Evolutionary conservation across 139 green algal species (phyloP), one percentile per base, ranked within the genome.

Genomic region (Monoraphidium neglectum): DNA sequence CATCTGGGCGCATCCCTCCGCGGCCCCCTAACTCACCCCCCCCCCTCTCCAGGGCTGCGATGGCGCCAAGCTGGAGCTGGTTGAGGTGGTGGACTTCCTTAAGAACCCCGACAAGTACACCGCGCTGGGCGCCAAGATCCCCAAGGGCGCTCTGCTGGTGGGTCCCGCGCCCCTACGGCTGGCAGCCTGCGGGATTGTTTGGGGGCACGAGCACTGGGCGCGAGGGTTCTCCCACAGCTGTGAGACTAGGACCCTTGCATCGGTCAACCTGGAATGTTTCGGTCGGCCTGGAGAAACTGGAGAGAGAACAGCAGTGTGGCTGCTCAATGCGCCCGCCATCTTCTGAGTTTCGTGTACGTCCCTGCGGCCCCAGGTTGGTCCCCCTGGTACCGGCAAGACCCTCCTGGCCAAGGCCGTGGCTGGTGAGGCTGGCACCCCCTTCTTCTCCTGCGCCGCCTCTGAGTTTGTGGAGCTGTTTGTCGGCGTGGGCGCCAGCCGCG

Each of bases 381-480:
- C 93, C 28, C 94, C 94, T 36, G 94, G 95, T 70, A 97, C 94
- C 2, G 94, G 94, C 67, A 99, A 98, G 91, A 99, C 96, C 13
- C 86, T 99, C 74, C 92, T 99, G 32, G 96, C 96, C 77, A 99
- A 99, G 93, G 96, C 96, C 36, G 98, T 99, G 69, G 96, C 96
- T 37, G 96, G 96, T 24, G 96, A 99, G 88, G 96, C 96, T 3
- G 94, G 94, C 57, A 92, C 95, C 47, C 96, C 96, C 24, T 99
- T 99, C 93, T 99, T 99, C 89, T 96, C 90, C 68, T 98, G 98
- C 86, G 97, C 94, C 26, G 96, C 95, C 30, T 98, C 95, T 28
- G 96, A 99, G 89, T 99, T 99, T 80, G 96, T 99, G 68, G 96
- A 99, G 89, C 94, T 99, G 88, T 99, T 99, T 80, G 96, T 99